phyloP scores from a whole-genome alignment of 768 basidiomycete genomes.

The Artomyces pyxidatus region DNA sequence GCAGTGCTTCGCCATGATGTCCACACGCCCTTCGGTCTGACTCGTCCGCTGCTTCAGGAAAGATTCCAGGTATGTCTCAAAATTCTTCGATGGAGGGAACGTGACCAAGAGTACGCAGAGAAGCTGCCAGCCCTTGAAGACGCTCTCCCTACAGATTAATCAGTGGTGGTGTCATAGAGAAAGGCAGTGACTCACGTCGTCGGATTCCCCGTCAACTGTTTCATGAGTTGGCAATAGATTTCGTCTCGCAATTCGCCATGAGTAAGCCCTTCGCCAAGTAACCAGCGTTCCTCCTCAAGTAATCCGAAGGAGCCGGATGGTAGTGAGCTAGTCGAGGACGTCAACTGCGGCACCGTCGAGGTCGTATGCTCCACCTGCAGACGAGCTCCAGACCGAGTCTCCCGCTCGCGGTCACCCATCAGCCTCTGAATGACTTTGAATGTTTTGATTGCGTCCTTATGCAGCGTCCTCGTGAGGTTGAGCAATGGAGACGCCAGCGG shows the following conservation, averaged over 20 bases:
- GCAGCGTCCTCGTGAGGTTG: constrained; percentile 52
- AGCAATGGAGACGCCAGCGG: constrained; percentile 72
- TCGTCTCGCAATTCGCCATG: constrained; percentile 88
- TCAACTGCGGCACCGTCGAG: constrained; percentile 8
- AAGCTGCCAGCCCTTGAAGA: constrained; percentile 90
- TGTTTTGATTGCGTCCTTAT: constrained; percentile 71
- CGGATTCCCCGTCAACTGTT: constrained; percentile 81
- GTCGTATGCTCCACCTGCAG: constrained; percentile 14
- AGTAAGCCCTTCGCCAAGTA: constrained; percentile 69
- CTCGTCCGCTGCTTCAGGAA: constrained; percentile 68
- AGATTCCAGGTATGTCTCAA: constrained; percentile 74
- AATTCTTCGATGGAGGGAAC: constrained; percentile 91
- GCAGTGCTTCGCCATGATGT: constrained; percentile 88
- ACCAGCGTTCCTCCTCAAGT: constrained; percentile 82
- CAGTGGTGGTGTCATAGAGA: neutral
- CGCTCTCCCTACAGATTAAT: constrained; percentile 51
- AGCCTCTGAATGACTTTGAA: constrained; percentile 89
- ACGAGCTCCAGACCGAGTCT: constrained; percentile 42
- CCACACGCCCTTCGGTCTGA: constrained; percentile 68
- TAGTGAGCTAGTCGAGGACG: constrained; percentile 7
- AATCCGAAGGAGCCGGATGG: constrained; percentile 35
- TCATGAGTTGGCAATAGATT: constrained; percentile 89
- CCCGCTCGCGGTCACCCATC: constrained; percentile 88
- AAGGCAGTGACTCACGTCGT: constrained; percentile 46
- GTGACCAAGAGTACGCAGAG: constrained; percentile 85